Evolutionary conservation across 1,284 basidiomycete genomes (phyloP).

Genomic region (Inonotus obliquus): DNA sequence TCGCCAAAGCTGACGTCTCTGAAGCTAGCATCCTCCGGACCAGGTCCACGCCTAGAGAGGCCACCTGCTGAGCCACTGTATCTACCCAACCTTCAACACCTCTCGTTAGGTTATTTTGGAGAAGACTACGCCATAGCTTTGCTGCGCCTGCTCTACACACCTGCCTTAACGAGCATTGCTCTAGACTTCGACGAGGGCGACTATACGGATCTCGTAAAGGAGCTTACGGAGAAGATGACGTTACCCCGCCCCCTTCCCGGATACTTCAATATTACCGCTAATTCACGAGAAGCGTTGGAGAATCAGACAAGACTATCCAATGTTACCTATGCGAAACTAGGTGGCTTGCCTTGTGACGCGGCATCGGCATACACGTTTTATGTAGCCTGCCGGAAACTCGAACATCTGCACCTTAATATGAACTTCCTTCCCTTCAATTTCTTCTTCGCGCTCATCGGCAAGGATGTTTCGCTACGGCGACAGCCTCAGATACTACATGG

Average conservation of each 20-base stretch:
- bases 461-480: background rate
- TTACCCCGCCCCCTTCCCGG: conserved; percentile 24
- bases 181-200: conserved; percentile 50
- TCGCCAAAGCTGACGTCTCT: conserved; percentile 47
- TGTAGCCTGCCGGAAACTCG: background rate
- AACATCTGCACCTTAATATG: conserved; percentile 10
- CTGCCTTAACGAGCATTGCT: conserved; percentile 31
- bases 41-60: conserved; percentile 31
- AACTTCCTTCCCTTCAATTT: conserved; percentile 5
- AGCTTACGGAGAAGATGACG: conserved; percentile 27
- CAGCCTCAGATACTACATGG: background rate
- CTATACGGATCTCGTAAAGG: conserved; percentile 41
- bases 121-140: conserved; percentile 40
- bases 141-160: conserved; percentile 41
- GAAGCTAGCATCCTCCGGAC: conserved; percentile 48
- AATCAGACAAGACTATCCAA: background rate
- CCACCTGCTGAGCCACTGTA: conserved; percentile 31
- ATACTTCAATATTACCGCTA: conserved; percentile 22
- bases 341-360: conserved; percentile 1
- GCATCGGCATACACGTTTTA: conserved; percentile 2
- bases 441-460: conserved; percentile 3
- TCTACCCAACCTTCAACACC: conserved; percentile 41
- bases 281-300: background rate
- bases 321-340: conserved; percentile 2
- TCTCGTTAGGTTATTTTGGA: conserved; percentile 46